These are phyloP conservation scores for Nectriaceae sp. DNA, from an alignment of 2,329 filamentous ascomycete genomes.

Conservation along the genomic window DNA sequence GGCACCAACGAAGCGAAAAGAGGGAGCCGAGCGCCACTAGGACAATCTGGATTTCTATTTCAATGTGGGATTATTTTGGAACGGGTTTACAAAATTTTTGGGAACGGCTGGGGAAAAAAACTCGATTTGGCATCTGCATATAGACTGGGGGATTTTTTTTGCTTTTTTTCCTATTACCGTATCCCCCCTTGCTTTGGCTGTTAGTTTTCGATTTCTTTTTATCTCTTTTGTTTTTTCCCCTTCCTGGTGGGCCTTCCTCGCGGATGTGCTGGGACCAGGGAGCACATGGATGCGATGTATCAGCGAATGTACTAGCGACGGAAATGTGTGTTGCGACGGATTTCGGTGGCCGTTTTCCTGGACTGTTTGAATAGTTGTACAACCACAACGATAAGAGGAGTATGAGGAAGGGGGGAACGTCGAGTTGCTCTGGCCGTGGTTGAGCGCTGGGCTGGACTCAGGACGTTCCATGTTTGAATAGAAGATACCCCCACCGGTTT, in stretches of 20 bases:
- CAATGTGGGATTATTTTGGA: conserved; percentile 19
- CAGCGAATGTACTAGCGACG: too few species aligned
- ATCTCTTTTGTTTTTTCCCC: conserved; percentile 14
- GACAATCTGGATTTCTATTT: conserved; percentile 10
- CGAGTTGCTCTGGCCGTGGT: conserved; percentile 22
- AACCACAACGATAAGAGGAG: conserved; percentile 24
- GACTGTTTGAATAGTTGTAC: conserved; percentile 30
- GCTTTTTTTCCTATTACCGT: conserved; percentile 10
- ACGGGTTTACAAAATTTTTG: conserved; percentile 27
- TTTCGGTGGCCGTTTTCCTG: conserved; percentile 15
- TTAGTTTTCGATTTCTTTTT: conserved; percentile 16
- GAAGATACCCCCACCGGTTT: conserved; percentile 34
- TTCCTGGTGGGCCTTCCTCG: conserved; percentile 10
- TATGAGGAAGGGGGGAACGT: conserved; percentile 18
- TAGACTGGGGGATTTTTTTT: conserved; percentile 27
- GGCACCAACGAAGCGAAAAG: conserved; percentile 2
- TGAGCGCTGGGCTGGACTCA: conserved; percentile 35
- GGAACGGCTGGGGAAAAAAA: conserved; percentile 29
- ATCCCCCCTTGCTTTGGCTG: conserved; percentile 16
- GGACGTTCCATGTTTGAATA: conserved; percentile 29
- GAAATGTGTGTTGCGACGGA: too few species aligned
- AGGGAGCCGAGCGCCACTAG: conserved; percentile 14
- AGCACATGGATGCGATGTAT: conserved; percentile 4
- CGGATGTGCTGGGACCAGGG: conserved; percentile 3
- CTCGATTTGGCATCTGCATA: conserved; percentile 27